Evolutionary conservation across 2,329 filamentous ascomycete species (phyloP).

Genomic region (Atkinsonella texensis): DNA sequence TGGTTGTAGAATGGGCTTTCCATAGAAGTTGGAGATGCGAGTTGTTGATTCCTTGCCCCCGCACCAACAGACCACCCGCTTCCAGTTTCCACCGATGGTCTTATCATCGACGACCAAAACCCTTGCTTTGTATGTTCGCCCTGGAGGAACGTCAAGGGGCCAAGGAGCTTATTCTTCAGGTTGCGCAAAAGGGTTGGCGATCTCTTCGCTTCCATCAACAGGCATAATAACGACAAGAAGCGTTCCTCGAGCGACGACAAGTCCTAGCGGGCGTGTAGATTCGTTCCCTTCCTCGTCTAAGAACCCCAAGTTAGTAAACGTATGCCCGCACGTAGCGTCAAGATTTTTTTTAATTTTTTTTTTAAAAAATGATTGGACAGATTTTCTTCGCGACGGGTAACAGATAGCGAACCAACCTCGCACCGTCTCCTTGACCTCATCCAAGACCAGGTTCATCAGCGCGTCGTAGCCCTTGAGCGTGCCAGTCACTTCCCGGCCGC

Average conservation of each 20-base stretch:
- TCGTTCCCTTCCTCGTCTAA: slow-evolving; percentile 89
- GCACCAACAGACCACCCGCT: too few relatives aligned
- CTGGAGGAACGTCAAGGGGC: background rate
- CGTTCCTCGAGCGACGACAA: slow-evolving; percentile 85
- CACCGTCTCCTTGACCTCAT: slow-evolving; percentile 84
- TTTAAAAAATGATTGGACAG: background rate
- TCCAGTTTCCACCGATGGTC: too few relatives aligned
- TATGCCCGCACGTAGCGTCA: too few relatives aligned
- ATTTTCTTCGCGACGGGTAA: too few relatives aligned
- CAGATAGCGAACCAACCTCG: slow-evolving; percentile 46
- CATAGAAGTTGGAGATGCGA: too few relatives aligned
- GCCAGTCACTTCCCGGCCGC: slow-evolving; percentile 81
- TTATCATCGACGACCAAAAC: too few relatives aligned
- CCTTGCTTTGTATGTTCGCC: too few relatives aligned
- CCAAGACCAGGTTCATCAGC: slow-evolving; percentile 93
- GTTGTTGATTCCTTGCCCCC: too few relatives aligned
- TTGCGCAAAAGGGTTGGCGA: slow-evolving; percentile 83
- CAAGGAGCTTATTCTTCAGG: slow-evolving; percentile 16
- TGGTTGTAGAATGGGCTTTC: too few relatives aligned
- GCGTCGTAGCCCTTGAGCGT: slow-evolving; percentile 92
- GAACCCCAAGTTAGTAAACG: too few relatives aligned
- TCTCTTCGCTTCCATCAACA: slow-evolving; percentile 88
- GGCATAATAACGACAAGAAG: slow-evolving; percentile 87
- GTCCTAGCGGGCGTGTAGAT: slow-evolving; percentile 64
- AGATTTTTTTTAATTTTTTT: background rate